Base-by-base conservation (phyloP, 2,329 filamentous ascomycete genomes). In the Stemphylium lycopersici region DNA sequence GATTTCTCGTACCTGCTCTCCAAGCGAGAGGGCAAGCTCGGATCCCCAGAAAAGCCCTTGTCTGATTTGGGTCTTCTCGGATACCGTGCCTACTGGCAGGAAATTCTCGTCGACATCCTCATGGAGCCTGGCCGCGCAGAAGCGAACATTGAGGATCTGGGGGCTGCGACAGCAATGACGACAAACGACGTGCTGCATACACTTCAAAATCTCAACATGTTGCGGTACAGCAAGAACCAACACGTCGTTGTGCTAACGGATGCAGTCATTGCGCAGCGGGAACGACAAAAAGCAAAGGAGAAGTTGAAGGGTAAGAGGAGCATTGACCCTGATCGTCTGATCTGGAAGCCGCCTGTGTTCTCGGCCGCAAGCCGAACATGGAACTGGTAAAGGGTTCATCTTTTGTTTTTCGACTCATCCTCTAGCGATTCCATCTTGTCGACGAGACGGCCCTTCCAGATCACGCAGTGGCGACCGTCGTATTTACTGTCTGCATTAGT, bases 1-100 rank as follows among this genome's bases (percentile, higher is more conserved):
- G 92, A 96, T 63, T 98, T 99, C 77, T 96, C 91, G 4, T 99
- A 99, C 77, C 93, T 98, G 71, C 87, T 99, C 24, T 95, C 90
- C 70, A 96, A 93, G 75, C 91, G 96, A 54, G 96, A 99, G 78
- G 89, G 89, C 65, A 98, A 96, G 77, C 85, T 97, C 6, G 96
- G 96, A 2, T 96, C 92, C 7, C 96, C 95, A 0, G 95, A 99
- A 74, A 99, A 99, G 75, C 95, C 95, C 0, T 84, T 99, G 2
- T 96, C 91, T 32, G 95, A 99, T 83, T 76, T 99, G 52, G 95
- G 95, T 61, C 82, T 99, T 15, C 81, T 99, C 24, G 93, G 93
- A 66, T 99, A 99, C 76, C 87, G 95, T 44, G 93, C 96, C 61
- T 99, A 96, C 77, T 99, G 95, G 95, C 92, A 93, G 26, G 95